A percentile compares a stretch with the other conserved stretches of the same genome.
phyloP scores from a whole-genome alignment of 225 moss, liverwort and hornwort species.

The Ulota crispa region DNA sequence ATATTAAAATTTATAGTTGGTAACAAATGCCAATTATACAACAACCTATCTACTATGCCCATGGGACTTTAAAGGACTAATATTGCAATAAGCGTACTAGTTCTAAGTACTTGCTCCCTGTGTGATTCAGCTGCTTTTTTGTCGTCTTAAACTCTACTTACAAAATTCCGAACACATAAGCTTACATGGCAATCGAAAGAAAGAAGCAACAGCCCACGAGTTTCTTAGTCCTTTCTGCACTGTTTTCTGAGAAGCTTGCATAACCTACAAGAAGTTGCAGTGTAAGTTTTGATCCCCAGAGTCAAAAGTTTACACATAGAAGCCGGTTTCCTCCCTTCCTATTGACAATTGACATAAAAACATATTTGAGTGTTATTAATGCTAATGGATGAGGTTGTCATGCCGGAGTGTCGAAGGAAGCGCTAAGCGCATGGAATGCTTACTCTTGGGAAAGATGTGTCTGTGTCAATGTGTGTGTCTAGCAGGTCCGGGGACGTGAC shows the following conservation, averaged over 20 bases:
- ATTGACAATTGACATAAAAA: background rate
- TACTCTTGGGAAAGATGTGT: background rate
- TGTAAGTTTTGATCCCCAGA: background rate
- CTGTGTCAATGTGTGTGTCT: background rate
- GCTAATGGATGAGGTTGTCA: background rate
- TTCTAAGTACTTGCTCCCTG: no score
- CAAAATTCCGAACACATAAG: background rate
- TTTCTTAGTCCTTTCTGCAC: background rate
- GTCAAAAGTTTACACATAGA: slow-evolving; percentile 11
- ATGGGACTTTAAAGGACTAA: no score
- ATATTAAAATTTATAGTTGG: no score
- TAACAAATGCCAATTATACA: no score
- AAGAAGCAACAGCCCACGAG: background rate
- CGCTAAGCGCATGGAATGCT: background rate
- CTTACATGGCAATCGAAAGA: background rate
- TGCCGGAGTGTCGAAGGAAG: background rate
- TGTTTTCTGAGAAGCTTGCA: background rate
- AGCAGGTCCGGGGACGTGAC: no score
- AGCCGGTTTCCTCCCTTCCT: background rate
- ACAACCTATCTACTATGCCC: no score
- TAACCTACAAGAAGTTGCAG: background rate
- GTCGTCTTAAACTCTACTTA: background rate
- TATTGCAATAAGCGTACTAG: no score
- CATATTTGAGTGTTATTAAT: background rate
- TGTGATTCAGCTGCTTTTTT: no score